phyloP scores from a whole-genome alignment of 306 rosid species.

The Gastrolobium bilobum region DNA sequence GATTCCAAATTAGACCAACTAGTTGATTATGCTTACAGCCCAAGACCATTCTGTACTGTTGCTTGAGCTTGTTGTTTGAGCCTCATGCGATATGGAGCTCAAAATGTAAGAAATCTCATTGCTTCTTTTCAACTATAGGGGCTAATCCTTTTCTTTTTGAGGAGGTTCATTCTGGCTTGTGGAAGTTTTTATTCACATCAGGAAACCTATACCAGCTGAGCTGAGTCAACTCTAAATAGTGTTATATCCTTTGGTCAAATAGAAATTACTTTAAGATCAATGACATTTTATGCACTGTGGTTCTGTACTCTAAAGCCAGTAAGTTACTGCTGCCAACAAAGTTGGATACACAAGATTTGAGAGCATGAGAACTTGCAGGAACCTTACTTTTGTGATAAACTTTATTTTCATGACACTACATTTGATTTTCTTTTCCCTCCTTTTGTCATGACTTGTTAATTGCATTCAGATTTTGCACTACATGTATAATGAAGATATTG shows the following conservation, averaged over 20 bases:
- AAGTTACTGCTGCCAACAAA: background rate
- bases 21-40: too few species aligned
- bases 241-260: constrained; percentile 19
- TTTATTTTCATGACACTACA: background rate
- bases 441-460: constrained; percentile 27
- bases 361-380: too few species aligned
- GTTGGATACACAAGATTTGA: too few species aligned
- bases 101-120: too few species aligned
- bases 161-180: too few species aligned
- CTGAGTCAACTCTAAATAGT: constrained; percentile 2
- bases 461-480: constrained; percentile 69
- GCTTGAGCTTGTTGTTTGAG: too few species aligned
- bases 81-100: too few species aligned
- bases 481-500: constrained; percentile 75
- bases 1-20: too few species aligned
- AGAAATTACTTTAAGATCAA: constrained; percentile 10
- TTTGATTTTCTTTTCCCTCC: background rate
- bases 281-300: constrained; percentile 1
- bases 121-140: too few species aligned
- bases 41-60: too few species aligned
- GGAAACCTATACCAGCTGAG: constrained; percentile 2
- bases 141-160: too few species aligned
- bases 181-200: constrained; percentile 23
- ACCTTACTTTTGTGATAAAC: too few species aligned
- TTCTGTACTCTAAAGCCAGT: constrained; percentile 25